Evolutionary conservation across 306 rosid species (phyloP).

Genomic region (Cercis canadensis): DNA sequence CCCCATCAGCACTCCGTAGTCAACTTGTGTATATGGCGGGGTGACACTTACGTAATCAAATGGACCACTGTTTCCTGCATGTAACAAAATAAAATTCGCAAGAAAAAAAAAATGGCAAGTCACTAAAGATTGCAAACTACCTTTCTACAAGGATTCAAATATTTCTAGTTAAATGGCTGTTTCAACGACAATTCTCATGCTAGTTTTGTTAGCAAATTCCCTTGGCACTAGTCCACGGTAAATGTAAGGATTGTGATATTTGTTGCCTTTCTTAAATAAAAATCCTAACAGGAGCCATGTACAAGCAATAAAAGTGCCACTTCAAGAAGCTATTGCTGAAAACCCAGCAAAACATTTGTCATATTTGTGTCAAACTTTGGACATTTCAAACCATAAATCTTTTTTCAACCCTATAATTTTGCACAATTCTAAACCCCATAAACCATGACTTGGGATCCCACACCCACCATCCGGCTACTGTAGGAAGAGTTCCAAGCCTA

Average conservation of each 20-base stretch:
- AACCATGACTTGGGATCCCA: no score
- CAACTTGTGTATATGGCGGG: slow-evolving; percentile 90
- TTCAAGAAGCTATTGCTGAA: background rate
- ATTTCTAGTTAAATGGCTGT: background rate
- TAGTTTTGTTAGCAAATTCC: slow-evolving; percentile 10
- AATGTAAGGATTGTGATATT: slow-evolving; percentile 1
- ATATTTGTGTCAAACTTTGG: no score
- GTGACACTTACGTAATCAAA: slow-evolving; percentile 96
- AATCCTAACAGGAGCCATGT: background rate
- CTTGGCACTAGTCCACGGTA: background rate
- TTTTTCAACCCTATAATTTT: background rate
- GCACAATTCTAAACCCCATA: no score
- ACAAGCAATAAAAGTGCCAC: background rate
- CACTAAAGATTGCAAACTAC: background rate
- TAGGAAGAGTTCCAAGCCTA: background rate
- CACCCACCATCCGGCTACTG: no score
- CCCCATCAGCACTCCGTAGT: slow-evolving; percentile 74
- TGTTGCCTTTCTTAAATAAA: background rate
- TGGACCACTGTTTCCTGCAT: slow-evolving; percentile 64
- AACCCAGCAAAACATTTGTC: no score
- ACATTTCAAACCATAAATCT: background rate
- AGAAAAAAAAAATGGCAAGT: background rate
- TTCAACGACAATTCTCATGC: background rate
- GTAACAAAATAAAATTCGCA: slow-evolving; percentile 27
- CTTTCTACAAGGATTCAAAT: background rate